phyloP scores from a whole-genome alignment of 352 stramenopile genomes.

The Phytophthora lateralis region DNA sequence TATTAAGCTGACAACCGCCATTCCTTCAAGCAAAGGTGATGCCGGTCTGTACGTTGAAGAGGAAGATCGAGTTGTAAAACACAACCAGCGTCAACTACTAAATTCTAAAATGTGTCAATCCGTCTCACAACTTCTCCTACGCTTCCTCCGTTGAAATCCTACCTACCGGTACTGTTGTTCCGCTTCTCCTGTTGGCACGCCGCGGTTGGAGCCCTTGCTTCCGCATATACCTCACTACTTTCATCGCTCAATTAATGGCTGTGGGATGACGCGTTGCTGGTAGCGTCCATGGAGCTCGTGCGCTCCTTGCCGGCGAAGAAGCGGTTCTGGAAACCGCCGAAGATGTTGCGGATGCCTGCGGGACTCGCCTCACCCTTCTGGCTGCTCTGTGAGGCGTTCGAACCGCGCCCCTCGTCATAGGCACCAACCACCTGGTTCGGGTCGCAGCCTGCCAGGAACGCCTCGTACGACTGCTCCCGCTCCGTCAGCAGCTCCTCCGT shows the following conservation, averaged over 20 bases:
- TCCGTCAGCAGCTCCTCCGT: conserved; percentile 77
- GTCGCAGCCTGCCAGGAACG: conserved; percentile 71
- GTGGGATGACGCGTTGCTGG: conserved; percentile 37
- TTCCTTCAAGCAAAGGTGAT: conserved; percentile 2
- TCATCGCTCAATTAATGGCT: conserved; percentile 31
- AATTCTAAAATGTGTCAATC: conserved; percentile 40
- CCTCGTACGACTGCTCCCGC: conserved; percentile 77
- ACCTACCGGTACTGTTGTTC: conserved; percentile 29
- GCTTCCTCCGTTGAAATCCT: conserved; percentile 15
- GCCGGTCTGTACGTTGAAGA: conserved; percentile 2
- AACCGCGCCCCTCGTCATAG: conserved; percentile 33
- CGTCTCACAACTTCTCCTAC: conserved; percentile 13
- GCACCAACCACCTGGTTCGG: conserved; percentile 23
- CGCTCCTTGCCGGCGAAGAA: conserved; percentile 75
- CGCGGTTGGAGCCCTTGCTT: conserved; percentile 1
- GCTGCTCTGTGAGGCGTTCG: conserved; percentile 36
- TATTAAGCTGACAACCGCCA: conserved; percentile 42
- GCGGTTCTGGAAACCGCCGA: conserved; percentile 70
- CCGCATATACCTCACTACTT: conserved; percentile 18
- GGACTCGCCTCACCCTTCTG: conserved; percentile 50
- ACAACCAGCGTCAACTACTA: conserved; percentile 31
- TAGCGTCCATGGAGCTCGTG: conserved; percentile 59
- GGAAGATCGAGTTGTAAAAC: conserved; percentile 12
- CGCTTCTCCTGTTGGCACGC: background rate
- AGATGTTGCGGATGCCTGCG: conserved; percentile 61